A percentile compares a stretch with the other conserved stretches of the same genome.
Evolutionary conservation across 345 rosid genomes (phyloP).

Genomic region (Linum lewisii): DNA sequence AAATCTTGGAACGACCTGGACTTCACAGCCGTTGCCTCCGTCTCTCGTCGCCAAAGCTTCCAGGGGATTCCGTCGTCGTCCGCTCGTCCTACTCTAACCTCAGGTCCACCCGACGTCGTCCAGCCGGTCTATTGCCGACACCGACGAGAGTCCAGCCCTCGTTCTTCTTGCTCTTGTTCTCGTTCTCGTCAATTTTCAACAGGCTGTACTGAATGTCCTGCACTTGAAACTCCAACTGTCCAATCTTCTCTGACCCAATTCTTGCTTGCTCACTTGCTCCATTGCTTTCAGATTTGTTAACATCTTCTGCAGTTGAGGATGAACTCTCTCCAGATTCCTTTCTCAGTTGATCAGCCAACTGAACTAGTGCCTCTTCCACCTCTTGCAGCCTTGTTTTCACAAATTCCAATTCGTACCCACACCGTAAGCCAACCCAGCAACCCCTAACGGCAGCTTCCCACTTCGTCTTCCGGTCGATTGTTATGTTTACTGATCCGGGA

Average conservation of each 20-base stretch:
- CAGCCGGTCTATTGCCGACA: too few relatives aligned
- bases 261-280: conserved; percentile 16
- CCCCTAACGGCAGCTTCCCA: too few relatives aligned
- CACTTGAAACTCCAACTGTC: conserved; percentile 18
- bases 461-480: too few relatives aligned
- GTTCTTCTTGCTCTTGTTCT: background rate
- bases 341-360: conserved; percentile 14
- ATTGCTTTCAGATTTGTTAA: background rate
- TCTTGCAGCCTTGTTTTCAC: background rate
- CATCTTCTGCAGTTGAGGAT: conserved; percentile 3
- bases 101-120: too few relatives aligned
- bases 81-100: too few relatives aligned
- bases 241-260: conserved; percentile 18
- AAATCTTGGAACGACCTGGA: too few relatives aligned
- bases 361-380: conserved; percentile 15
- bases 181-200: conserved; percentile 15
- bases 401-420: background rate
- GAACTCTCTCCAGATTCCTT: conserved; percentile 10
- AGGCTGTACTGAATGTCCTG: conserved; percentile 16
- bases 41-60: too few relatives aligned
- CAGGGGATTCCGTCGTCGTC: too few relatives aligned
- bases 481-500: too few relatives aligned
- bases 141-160: too few relatives aligned
- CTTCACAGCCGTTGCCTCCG: too few relatives aligned
- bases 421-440: too few relatives aligned